Conservation (phyloP, 225 moss, liverwort and hornwort genomes). For the Anthoceros angustus region DNA sequence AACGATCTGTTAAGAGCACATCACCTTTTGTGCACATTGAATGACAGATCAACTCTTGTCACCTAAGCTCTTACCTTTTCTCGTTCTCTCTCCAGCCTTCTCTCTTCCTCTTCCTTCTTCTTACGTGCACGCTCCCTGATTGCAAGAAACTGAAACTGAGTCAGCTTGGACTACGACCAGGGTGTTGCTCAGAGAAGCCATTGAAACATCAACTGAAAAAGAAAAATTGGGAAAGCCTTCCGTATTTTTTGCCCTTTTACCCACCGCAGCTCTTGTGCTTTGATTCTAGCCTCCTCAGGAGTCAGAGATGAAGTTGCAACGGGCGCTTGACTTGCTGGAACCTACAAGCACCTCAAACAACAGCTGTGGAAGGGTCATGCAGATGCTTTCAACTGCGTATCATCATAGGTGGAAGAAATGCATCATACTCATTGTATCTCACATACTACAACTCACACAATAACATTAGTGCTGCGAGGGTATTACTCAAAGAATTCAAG, state of each 20-base stretch:
- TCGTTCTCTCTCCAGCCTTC: conserved; percentile 70
- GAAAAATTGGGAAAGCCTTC: not conserved
- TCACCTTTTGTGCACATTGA: not conserved
- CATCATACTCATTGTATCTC: no score
- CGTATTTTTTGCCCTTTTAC: not conserved
- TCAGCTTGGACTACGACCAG: not conserved
- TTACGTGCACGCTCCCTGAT: conserved; percentile 74
- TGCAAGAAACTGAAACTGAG: not conserved
- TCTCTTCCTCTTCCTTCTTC: conserved; percentile 95
- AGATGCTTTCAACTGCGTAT: conserved; percentile 4
- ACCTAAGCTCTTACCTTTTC: conserved; percentile 32
- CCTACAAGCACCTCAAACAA: conserved; percentile 26
- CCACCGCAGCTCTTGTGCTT: conserved; percentile 78
- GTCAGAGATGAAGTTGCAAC: conserved; percentile 62
- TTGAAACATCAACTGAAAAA: not conserved
- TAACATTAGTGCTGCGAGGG: no score
- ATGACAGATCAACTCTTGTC: not conserved
- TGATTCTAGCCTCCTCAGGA: conserved; percentile 85
- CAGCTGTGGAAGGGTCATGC: not conserved
- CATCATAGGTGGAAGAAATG: not conserved
- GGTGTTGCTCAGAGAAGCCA: not conserved
- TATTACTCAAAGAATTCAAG: not conserved
- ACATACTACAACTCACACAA: no score
- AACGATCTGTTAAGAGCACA: not conserved
- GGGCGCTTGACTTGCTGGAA: conserved; percentile 44